phyloP scores from a whole-genome alignment of 1,284 basidiomycete species.

The Marasmius fiardii region DNA sequence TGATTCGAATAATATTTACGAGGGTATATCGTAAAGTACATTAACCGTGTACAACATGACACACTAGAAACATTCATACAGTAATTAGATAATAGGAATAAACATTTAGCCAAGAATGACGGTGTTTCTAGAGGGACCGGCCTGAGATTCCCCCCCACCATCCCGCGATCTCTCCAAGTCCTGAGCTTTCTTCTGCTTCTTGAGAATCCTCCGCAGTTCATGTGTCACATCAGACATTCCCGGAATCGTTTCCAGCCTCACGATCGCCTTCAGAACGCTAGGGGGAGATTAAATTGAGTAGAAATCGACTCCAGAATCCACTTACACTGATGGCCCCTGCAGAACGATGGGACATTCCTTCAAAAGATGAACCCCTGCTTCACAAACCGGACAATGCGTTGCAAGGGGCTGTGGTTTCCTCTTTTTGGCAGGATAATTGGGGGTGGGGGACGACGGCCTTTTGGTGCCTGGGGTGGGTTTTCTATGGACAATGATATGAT shows the following conservation, averaged over 20 bases:
- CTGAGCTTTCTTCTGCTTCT: neutral
- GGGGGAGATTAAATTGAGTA: neutral
- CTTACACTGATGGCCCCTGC: neutral
- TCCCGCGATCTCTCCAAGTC: neutral
- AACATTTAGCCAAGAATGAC: neutral
- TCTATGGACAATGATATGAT: no score
- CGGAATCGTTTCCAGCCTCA: neutral
- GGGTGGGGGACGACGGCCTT: neutral
- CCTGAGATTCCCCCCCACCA: no score
- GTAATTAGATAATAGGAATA: no score
- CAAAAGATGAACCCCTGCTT: neutral
- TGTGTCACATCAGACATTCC: neutral
- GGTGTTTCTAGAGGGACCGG: neutral
- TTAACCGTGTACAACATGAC: no score
- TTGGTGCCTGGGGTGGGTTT: neutral
- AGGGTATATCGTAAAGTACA: no score
- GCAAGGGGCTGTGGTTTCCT: neutral
- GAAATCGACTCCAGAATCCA: no score
- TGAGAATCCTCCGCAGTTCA: neutral
- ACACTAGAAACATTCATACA: no score
- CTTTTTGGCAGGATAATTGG: neutral
- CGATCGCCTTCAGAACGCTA: neutral
- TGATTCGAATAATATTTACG: no score
- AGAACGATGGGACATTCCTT: constrained; percentile 1
- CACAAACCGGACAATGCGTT: constrained; percentile 2